Evolutionary conservation across 108 stramenopile species (phyloP), one percentile per base, ranked within the genome.

Genomic region (Schizochytrium sp.): DNA sequence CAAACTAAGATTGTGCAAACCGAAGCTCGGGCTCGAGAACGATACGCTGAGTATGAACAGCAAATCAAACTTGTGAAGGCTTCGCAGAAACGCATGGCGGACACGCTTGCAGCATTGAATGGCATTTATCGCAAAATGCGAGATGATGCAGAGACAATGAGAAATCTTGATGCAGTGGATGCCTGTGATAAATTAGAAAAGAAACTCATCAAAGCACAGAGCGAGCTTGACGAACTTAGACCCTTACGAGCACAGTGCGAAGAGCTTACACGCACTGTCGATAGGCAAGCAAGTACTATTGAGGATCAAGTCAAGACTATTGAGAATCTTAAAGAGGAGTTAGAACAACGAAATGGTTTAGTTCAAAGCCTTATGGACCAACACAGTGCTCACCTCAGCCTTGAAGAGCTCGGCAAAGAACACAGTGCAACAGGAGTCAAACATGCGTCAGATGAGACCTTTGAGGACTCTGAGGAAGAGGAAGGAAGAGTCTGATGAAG

Each of bases 111-210:
- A 5, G 92, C 92, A n/a, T 91, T 94, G 1, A 92, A 92, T 58
- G 94, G 91, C 4, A 92, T 94, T 59, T 94, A 94, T 88, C 76
- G 90, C 60, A 92, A 91, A 40, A 94, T 94, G 93, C 94, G 93
- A 73, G 38, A 49, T 57, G 89, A 89, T 42, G 89, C 55, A 3
- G 87, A 89, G 17, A 59, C 89, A 4, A 72, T 92, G 89, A 91
- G 90, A 19, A 91, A 92, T 45, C 28, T 90, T 2, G 92, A 94
- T 4, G 57, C 91, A 4, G 47, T 72, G 57, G 91, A 89, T 72
- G 53, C 57, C 3, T 88, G 87, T n/a, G 60, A 42, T 57, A 42
- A 40, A 19, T 57, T 92, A 41, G 92, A 93, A 58, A 88, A 90
- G 53, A 89, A 92, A 58, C 55, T 92, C 7, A 41, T 50, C 7